Evolutionary conservation across 2,329 filamentous ascomycete species (phyloP), one percentile per base, ranked within the genome.

Genomic region (Sclerotinia glacialis): DNA sequence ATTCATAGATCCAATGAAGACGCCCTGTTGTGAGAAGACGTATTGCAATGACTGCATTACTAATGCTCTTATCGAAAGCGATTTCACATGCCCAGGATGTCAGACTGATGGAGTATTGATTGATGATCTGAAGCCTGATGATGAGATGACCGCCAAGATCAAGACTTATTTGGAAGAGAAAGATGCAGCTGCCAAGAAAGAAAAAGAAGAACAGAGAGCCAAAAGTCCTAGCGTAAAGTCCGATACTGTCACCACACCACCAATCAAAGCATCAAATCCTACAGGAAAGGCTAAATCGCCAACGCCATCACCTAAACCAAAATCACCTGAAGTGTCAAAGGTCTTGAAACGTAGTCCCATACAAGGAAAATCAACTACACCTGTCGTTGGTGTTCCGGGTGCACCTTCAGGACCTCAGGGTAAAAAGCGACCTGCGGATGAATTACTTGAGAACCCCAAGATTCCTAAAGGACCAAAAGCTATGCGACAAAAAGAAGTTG

Each of bases 41-140:
- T 99, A 96, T 84, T 99, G 95, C 85, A 95, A 95, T 86, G 93
- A 97, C 79, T 99, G 95, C 89, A 97, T 99, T 81, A 96, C 95
- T 78, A 97, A 97, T 86, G 92, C 93, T 80, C 89, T 99, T 80
- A 94, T 97, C 81, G 93, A 98, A 83, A 95, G 90, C 86, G 95
- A 99, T 85, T 93, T 99, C 80, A 84, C 93, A 79, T 99, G 95
- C 80, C 95, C 95, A 71, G 89, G 89, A 73, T 99, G 95, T 83
- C 87, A 91, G 80, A 90, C 89, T 70, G 93, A 97, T 77, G 92
- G 92, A 76, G 92, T 97, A 71, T 83, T 97, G 75, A 91, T 98
- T 80, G 94, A 97, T 84, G 90, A 97, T 79, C 86, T 99, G 73
- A 86, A 89, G 76, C 81, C 88, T 70, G 93, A 98, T 79, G 89